phyloP scores from a whole-genome alignment of 257 asterid genomes.

The Lycium barbarum region DNA sequence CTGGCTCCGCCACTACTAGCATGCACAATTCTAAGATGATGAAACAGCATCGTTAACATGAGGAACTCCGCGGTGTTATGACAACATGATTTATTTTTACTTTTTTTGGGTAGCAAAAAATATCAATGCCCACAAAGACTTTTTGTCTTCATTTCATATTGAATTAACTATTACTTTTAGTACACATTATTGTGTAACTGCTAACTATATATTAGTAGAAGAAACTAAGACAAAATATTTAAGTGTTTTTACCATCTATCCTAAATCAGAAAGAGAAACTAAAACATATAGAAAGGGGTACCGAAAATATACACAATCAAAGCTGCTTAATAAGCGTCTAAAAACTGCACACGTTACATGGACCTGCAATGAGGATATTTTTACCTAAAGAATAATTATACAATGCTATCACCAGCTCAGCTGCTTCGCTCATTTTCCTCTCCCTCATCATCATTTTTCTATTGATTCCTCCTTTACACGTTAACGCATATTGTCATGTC shows the following conservation, averaged over 20 bases:
- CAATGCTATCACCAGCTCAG: slow-evolving; percentile 35
- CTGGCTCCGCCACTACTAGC: too few species aligned
- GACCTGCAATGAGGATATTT: background rate
- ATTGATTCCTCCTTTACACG: slow-evolving; percentile 40
- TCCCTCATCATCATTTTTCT: slow-evolving; percentile 35
- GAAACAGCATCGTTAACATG: too few species aligned
- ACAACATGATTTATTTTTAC: too few species aligned
- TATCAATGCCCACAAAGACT: too few species aligned
- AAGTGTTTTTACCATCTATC: background rate
- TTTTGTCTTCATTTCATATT: too few species aligned
- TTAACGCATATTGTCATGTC: slow-evolving; percentile 27
- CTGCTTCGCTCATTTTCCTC: background rate
- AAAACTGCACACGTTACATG: background rate
- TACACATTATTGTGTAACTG: too few species aligned
- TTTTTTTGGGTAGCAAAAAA: too few species aligned
- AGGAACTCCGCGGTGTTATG: too few species aligned
- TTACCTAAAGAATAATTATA: slow-evolving; percentile 35
- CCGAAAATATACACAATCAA: background rate
- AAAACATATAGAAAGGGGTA: background rate
- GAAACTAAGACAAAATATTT: background rate
- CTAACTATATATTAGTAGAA: too few species aligned
- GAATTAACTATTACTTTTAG: too few species aligned
- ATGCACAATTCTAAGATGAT: too few species aligned
- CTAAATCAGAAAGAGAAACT: slow-evolving; percentile 15
- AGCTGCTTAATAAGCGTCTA: background rate